Evolutionary conservation across 331 rosid species (phyloP), one percentile per base, ranked within the genome.

Genomic region (Pyrus hybrid): DNA sequence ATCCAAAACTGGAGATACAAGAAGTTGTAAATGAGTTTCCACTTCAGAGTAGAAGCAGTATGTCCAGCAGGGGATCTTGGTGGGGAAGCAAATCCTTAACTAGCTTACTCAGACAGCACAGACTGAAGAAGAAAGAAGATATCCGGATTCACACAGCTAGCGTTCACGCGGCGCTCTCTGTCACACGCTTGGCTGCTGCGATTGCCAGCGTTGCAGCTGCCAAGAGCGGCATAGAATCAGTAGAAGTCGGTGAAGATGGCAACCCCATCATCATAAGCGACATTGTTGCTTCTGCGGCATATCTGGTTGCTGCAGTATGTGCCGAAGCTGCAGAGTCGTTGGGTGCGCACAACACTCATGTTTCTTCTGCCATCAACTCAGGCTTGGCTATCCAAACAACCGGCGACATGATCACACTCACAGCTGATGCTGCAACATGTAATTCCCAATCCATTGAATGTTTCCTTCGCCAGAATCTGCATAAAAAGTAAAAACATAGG

Each of bases 171-270:
- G 73, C 82, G 16, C 72, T 78, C 64, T 78, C 82, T 10, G 73
- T 78, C 61, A 54, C 82, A 5, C 72, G 77, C 25, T 72, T 78
- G 73, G 82, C 82, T 65, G 77, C 82, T 41, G 82, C 82, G 41
- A 72, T 78, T 7, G 77, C 82, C 41, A 74, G 77, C 41, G 35
- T 71, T 54, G 73, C 17, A 43, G 49, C 73, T 26, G 51, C 68
- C 14, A 78, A 78, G 26, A 29, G 67, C 61, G 37, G 68, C 41
- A 54, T 13, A 54, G 73, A 72, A 54, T 26, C 67, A 37, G 35
- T 60, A 18, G 41, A 64, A 64, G 60, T 63, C n/a, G 54, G 7
- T 8, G 37, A 14, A 17, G 60, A 62, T 13, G 66, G 66, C 32
- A 62, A 26, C 43, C 68, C 23, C 43, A 64, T 30, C 43, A 64